A percentile compares a stretch with the other conserved stretches of the same genome.
Evolutionary conservation across 2,329 filamentous ascomycete species (phyloP).

Genomic region (Tolypocladium tundrense): DNA sequence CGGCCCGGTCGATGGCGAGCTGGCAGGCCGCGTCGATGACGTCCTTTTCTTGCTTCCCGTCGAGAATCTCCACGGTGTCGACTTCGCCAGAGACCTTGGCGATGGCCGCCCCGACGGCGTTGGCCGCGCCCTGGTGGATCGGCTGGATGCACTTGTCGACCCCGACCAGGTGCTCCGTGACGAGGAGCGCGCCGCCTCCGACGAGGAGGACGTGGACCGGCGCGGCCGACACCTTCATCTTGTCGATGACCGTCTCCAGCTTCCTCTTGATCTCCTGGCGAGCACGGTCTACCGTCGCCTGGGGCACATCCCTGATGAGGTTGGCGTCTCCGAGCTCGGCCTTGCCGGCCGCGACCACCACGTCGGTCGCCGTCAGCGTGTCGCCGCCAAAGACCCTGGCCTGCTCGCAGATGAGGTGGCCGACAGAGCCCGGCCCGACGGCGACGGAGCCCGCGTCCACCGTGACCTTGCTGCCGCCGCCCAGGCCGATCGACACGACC

Average conservation of each 20-base stretch:
- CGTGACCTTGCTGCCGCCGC: constrained; percentile 35
- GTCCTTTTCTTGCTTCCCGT: constrained; percentile 24
- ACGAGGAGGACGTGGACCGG: constrained; percentile 43
- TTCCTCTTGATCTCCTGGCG: constrained; percentile 30
- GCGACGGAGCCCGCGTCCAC: constrained; percentile 17
- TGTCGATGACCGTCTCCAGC: constrained; percentile 41
- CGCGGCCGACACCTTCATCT: constrained; percentile 45
- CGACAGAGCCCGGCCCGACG: constrained; percentile 48
- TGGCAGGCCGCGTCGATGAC: constrained; percentile 29
- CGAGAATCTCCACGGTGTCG: constrained; percentile 38
- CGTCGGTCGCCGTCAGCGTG: constrained; percentile 42
- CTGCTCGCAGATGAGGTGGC: constrained; percentile 35
- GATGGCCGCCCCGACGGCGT: constrained; percentile 51
- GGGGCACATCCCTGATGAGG: constrained; percentile 16
- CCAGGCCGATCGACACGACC: constrained; percentile 44
- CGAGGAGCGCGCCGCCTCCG: constrained; percentile 45
- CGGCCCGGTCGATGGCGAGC: constrained; percentile 18
- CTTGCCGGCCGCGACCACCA: constrained; percentile 29
- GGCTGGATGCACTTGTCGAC: constrained; percentile 41
- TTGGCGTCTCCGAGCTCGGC: constrained; percentile 17
- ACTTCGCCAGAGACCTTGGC: constrained; percentile 42
- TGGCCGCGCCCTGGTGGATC: constrained; percentile 43
- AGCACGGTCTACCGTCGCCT: constrained; percentile 9
- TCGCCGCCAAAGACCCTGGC: constrained; percentile 42
- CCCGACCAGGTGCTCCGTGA: constrained; percentile 34